Base-by-base conservation (phyloP, 306 rosid species). In the Vigna reflexopilosa region DNA sequence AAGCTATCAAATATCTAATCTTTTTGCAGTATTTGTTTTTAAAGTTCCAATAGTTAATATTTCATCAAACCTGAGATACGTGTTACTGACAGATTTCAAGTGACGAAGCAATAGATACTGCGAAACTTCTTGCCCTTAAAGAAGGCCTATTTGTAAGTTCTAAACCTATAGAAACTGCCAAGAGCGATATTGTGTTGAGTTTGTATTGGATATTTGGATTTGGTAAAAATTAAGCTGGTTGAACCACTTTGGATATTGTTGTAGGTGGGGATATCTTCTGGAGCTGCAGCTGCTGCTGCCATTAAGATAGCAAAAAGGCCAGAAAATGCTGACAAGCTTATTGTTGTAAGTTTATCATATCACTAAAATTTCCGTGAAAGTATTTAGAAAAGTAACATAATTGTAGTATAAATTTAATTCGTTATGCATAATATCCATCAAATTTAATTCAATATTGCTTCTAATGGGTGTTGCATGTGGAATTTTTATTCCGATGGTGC, bases 121-220 rank as follows among this genome's bases (percentile, higher is more conserved):
- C 93, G 32, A 89, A 87, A 87, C 84, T 74, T 80, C 83, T 89
- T 67, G 91, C 94, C 0, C 69, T 80, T 50, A 89, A 88, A 74
- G 94, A 88, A 83, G 94, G 94, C 48, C 80, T 88, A 57, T 89
- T 90, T 73, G 94, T 90, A 83, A 90, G 90, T 76, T 81, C 59
- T 58, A 72, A 69, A 32, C 73, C 76, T 59, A 24, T 10, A 40
- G 28, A 63, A 54, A 15, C 52, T 14, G 8, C 8, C 68, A 6
- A 14, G 42, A 15, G 19, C 32, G 47, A 62, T 61, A 32, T 47
- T 64, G 63, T 68, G 80, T 47, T 9, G 14, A 65, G 36, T 40
- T 24, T 36, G 7, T 62, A 34, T 4, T 71, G 57, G 50, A 62
- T 49, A 36, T 65, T 65, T 45, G 40, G 38, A 64, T 74, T 22